Evolutionary conservation across 768 basidiomycete genomes (phyloP), one percentile per base, ranked within the genome.

Genomic region (Suillus plorans): DNA sequence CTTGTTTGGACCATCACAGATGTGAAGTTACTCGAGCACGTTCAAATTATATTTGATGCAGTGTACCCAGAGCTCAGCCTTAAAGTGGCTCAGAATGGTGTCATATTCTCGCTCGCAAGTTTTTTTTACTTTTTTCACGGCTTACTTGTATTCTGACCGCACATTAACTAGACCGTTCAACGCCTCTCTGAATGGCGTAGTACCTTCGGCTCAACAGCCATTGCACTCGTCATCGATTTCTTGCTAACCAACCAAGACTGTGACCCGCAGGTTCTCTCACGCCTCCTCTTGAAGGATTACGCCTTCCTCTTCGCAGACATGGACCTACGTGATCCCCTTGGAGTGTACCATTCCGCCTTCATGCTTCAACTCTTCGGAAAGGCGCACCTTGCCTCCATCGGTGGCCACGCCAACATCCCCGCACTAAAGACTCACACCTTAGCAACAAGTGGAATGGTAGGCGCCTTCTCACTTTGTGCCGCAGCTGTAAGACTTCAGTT

Each of bases 31-130:
- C 20, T 28, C 10, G 39, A 16, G 6, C 44, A 61, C 0, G 10
- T 66, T n/a, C 65, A 66, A 50, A 12, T 53, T 5, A 36, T 66
- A n/a, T 66, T 63, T 7, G 34, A 67, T 49, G 31, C 10, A 2
- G 14, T 67, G 5, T 67, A 59, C 52, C 63, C 60, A 8, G 22
- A 61, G 8, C 12, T 67, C 55, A 61, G 60, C 20, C 44, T 64
- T 39, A 4, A 41, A 34, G 60, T 67, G 28, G 61, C 60, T 18
- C 13, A 34, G 5, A n/a, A 50, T 7, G 63, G 63, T 12, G 49
- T 60, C 12, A 55, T 67, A 6, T 56, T 55, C 20, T 50, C 12
- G 2, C 16, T 67, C 2, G 63, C 62, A 64, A 41, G 63, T 64
- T 56, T 7, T 63, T 36, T 45, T 55, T 20, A 16, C 25, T 25